Evolutionary conservation across 2,329 filamentous ascomycete species (phyloP).

Genomic region (Fusarium sp.): DNA sequence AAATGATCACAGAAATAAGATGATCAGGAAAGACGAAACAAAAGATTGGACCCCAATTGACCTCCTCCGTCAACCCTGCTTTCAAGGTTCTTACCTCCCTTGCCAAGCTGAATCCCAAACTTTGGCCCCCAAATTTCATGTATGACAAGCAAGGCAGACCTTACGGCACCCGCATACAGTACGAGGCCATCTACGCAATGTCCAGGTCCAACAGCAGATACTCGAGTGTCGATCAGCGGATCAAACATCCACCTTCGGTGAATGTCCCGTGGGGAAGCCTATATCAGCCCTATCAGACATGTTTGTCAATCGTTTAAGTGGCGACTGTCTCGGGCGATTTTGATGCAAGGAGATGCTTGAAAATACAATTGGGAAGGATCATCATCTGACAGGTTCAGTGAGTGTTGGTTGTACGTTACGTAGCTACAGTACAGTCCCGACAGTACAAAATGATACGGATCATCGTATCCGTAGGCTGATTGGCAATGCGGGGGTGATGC

Average conservation of each 20-base stretch:
- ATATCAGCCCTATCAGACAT: slow-evolving; percentile 1
- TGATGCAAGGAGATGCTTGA: neutral
- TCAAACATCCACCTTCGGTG: neutral
- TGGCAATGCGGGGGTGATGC: neutral
- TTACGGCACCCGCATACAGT: neutral
- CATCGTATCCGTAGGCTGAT: slow-evolving; percentile 5
- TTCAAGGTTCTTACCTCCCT: neutral
- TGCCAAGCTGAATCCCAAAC: neutral
- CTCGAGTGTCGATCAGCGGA: neutral
- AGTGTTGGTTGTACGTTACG: neutral
- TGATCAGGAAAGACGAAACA: neutral
- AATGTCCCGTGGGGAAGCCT: slow-evolving; percentile 6
- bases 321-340: neutral
- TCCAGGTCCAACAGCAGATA: slow-evolving; percentile 1
- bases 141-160: slow-evolving; percentile 13
- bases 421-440: neutral
- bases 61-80: neutral
- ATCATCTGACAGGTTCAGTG: neutral
- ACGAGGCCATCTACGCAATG: neutral
- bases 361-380: neutral
- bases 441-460: neutral
- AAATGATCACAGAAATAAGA: neutral
- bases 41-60: neutral
- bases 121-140: neutral
- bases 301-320: neutral